Evolutionary conservation across 164 flowering plant species (phyloP), one percentile per base, ranked within the genome.

Genomic region (Magnolia changhungtana): DNA sequence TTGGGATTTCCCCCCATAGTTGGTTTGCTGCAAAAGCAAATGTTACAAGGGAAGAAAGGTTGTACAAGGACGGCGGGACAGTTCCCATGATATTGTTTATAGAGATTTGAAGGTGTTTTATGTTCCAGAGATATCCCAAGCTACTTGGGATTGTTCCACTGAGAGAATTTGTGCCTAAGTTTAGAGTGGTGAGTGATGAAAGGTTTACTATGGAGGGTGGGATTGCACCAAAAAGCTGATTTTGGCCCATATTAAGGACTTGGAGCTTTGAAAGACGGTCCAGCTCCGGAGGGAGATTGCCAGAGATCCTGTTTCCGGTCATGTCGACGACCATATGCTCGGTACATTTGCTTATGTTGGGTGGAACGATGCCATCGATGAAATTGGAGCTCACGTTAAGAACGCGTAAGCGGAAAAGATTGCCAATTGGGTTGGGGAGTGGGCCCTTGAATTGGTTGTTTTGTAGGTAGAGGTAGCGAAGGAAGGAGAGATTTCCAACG

Each of bases 371-470:
- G 13, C 86, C 84, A n/a, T 31, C 73, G 19, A 87, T 65, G 18
- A 59, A 37, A 19, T 87, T 87, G 67, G 3, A 16, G 29, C 66
- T n/a, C 45, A 85, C 49, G 4, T 68, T 58, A 7, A 84, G 68
- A 84, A 14, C 87, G 86, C 3, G 86, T 75, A 10, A 89, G 27
- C 67, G 4, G 10, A 71, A 77, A 20, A 84, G 27, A 84, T 8
- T 79, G 79, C 45, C 45, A 37, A 37, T 37, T 37, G 4, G 45
- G 2, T 27, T 67, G 1, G 4, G 18, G 13, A 85, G 85, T 14
- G 37, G 70, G 7, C 84, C 88, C 9, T 65, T 61, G 61, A 86
- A 81, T 18, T 67, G 66, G 70, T 86, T 86, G 37, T 71, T 51
- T 8, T 11, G 50, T 13, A 84, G 78, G 67, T 74, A 67, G 72